phyloP scores from a whole-genome alignment of 2,329 filamentous ascomycete species.

The Xylaria arbuscula region DNA sequence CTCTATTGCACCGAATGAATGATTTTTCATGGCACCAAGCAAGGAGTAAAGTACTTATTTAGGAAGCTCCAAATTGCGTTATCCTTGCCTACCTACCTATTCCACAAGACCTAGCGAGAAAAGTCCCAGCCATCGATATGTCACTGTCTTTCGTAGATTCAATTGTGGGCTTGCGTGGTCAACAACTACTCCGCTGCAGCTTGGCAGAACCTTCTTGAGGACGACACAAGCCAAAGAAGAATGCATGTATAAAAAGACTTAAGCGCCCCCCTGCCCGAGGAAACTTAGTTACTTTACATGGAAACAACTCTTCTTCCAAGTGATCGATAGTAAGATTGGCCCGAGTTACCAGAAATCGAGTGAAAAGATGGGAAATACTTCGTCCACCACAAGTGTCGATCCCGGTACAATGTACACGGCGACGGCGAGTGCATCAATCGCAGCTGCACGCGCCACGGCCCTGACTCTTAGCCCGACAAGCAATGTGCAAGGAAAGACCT shows the following conservation, averaged over 20 bases:
- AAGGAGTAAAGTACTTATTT: slow-evolving; percentile 27
- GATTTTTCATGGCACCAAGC: slow-evolving; percentile 12
- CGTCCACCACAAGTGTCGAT: slow-evolving; percentile 29
- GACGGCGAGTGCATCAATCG: slow-evolving; percentile 37
- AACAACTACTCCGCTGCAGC: neutral
- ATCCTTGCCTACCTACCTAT: slow-evolving; percentile 30
- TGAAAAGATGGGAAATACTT: slow-evolving; percentile 34
- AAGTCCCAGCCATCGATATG: neutral
- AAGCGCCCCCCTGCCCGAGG: neutral
- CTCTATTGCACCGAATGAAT: neutral
- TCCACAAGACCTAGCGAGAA: slow-evolving; percentile 8
- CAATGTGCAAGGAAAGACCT: slow-evolving; percentile 64
- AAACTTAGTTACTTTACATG: neutral
- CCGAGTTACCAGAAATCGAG: slow-evolving; percentile 10
- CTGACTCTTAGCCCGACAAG: slow-evolving; percentile 57
- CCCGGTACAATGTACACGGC: slow-evolving; percentile 40
- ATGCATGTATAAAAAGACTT: neutral
- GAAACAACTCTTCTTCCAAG: neutral
- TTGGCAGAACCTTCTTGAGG: neutral
- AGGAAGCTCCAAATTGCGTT: slow-evolving; percentile 30
- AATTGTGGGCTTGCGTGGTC: neutral
- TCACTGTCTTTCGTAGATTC: slow-evolving; percentile 3
- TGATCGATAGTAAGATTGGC: neutral
- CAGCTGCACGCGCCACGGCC: slow-evolving; percentile 54
- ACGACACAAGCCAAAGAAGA: neutral